phyloP scores from a whole-genome alignment of 768 basidiomycete genomes.

The Boletus vinaceobasis region DNA sequence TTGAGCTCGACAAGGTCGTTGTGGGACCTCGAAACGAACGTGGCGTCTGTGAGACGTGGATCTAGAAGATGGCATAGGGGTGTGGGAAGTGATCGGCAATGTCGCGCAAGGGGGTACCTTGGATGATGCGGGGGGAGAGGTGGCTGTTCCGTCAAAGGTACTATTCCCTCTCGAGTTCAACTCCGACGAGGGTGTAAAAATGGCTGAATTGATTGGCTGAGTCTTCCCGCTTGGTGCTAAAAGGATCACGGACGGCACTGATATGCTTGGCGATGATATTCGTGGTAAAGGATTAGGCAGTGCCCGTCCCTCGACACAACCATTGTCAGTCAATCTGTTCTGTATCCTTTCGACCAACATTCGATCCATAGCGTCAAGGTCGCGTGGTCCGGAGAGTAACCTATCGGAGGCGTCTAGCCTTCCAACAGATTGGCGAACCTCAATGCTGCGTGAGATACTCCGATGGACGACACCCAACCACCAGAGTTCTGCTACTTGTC shows the following conservation, averaged over 20 bases:
- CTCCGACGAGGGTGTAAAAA: neutral
- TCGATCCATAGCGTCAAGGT: conserved; percentile 31
- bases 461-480: conserved; percentile 37
- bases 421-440: conserved; percentile 7
- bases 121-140: neutral
- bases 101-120: neutral
- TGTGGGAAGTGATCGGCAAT: conserved; percentile 3
- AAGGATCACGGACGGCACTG: conserved; percentile 20
- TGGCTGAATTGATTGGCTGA: neutral
- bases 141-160: neutral
- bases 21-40: conserved; percentile 23
- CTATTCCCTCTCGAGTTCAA: neutral
- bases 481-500: conserved; percentile 32
- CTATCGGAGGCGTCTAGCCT: conserved; percentile 2
- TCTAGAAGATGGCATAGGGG: neutral
- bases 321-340: conserved; percentile 30
- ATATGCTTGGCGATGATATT: conserved; percentile 24
- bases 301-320: conserved; percentile 25
- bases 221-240: conserved; percentile 9
- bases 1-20: conserved; percentile 1
- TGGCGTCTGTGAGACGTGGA: conserved; percentile 13
- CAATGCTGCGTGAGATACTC: conserved; percentile 30
- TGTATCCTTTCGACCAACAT: conserved; percentile 33
- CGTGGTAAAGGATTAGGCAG: conserved; percentile 18
- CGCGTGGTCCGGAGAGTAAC: neutral